Evolutionary conservation across 768 basidiomycete genomes (phyloP).

Genomic region (Rhodotorula diobovata): DNA sequence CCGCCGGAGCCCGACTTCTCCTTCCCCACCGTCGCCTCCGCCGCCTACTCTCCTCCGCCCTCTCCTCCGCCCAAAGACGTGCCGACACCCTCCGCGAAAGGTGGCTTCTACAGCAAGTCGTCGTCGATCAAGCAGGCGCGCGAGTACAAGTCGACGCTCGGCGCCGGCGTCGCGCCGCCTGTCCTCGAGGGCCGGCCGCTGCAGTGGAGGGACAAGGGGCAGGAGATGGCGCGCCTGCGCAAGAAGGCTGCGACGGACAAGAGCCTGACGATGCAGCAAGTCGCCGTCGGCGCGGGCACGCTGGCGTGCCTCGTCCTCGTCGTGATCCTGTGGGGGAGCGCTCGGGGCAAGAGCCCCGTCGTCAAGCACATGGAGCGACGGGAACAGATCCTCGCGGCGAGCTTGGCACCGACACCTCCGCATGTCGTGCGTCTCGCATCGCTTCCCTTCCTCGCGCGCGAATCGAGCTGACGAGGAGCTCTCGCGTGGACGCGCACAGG

Average conservation of each 20-base stretch:
- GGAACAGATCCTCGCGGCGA: slow-evolving; percentile 24
- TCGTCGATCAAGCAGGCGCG: slow-evolving; percentile 28
- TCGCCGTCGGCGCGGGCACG: slow-evolving; percentile 11
- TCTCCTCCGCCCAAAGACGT: slow-evolving; percentile 21
- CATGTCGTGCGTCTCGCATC: not conserved
- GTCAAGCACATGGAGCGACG: slow-evolving; percentile 33
- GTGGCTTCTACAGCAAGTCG: slow-evolving; percentile 35
- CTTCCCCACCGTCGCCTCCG: slow-evolving; percentile 20
- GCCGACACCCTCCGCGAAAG: not conserved
- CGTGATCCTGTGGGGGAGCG: slow-evolving; percentile 2
- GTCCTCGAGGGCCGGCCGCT: not conserved
- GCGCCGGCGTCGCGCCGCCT: too few relatives aligned
- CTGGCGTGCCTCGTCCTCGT: slow-evolving; percentile 15
- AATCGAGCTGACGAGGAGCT: not conserved
- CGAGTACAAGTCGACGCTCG: not conserved
- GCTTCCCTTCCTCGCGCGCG: too few relatives aligned
- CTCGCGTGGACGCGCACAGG: not conserved
- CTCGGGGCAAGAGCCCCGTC: slow-evolving; percentile 8
- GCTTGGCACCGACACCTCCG: slow-evolving; percentile 6
- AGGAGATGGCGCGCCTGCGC: slow-evolving; percentile 22
- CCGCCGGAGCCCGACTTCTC: slow-evolving; percentile 20
- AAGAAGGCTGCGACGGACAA: slow-evolving; percentile 5
- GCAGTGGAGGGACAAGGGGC: slow-evolving; percentile 34
- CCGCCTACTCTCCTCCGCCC: slow-evolving; percentile 14
- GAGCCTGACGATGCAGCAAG: slow-evolving; percentile 2